Percentiles rank a stretch among this genome's conserved stretches.
These are phyloP conservation scores for Hansfordia pulvinata DNA, from an alignment of 2,329 filamentous ascomycete genomes.

Conservation along the genomic window DNA sequence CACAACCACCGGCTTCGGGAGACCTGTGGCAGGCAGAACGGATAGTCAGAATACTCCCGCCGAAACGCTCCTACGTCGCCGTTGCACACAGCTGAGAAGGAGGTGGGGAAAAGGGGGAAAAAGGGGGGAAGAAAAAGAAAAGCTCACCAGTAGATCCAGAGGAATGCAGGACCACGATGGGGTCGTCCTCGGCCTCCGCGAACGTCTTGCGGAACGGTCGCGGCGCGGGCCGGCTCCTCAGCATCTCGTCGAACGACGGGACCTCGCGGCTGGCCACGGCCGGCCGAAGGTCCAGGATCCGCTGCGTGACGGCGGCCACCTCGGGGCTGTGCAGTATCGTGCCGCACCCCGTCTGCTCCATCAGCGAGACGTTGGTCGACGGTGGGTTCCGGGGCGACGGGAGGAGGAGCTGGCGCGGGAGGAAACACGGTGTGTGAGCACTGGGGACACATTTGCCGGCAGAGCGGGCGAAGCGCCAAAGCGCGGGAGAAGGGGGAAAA, in stretches of 20 bases:
- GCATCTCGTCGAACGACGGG: slow-evolving; percentile 9
- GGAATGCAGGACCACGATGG: slow-evolving; percentile 11
- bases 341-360: slow-evolving; percentile 6
- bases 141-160: slow-evolving; percentile 14
- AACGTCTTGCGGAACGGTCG: slow-evolving; percentile 9
- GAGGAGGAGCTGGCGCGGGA: slow-evolving; percentile 7
- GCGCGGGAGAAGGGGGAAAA: background rate
- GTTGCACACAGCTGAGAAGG: no score
- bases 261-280: no score
- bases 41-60: background rate
- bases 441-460: no score
- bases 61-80: no score
- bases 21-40: slow-evolving; percentile 2
- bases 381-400: slow-evolving; percentile 10
- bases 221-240: slow-evolving; percentile 4
- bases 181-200: slow-evolving; percentile 8
- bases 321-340: slow-evolving; percentile 8
- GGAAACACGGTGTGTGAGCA: background rate
- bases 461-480: background rate
- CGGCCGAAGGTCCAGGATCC: no score
- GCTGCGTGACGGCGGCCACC: slow-evolving; percentile 5
- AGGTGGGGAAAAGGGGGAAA: no score
- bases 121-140: no score
- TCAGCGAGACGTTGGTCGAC: slow-evolving; percentile 6
- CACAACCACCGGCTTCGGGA: slow-evolving; percentile 8